Evolutionary conservation across 305 asterid species (phyloP).

Genomic region (Fraxinus paxiana): DNA sequence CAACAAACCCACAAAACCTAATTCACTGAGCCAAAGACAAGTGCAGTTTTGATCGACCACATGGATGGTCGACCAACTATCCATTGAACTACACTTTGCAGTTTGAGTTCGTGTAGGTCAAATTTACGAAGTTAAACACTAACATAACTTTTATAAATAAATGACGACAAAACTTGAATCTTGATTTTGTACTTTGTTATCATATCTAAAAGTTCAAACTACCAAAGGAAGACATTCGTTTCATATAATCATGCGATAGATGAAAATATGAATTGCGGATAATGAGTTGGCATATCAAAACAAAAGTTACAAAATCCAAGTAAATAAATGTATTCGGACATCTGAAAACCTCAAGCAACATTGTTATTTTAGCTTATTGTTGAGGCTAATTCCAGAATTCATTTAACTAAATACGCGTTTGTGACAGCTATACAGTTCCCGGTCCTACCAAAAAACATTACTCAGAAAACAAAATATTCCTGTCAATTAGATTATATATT

Average conservation of each 20-base stretch:
- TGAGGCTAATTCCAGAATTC: not conserved
- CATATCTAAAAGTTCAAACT: no score
- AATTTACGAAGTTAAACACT: no score
- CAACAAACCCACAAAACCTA: no score
- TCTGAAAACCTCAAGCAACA: not conserved
- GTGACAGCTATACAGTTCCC: not conserved
- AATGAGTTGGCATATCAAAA: no score
- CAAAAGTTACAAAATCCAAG: not conserved
- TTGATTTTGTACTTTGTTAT: not conserved
- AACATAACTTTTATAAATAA: no score
- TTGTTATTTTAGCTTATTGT: not conserved
- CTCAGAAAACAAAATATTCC: not conserved
- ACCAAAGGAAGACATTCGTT: not conserved
- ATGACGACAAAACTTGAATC: not conserved
- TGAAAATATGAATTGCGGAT: no score
- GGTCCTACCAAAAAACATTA: not conserved
- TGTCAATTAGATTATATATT: not conserved
- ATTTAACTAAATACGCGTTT: not conserved
- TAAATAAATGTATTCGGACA: not conserved
- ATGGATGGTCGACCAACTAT: no score
- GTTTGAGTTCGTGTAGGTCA: no score
- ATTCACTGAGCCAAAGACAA: no score
- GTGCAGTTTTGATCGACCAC: no score
- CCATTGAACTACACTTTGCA: no score
- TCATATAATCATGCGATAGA: not conserved